Evolutionary conservation across 345 rosid genomes (phyloP), one percentile per base, ranked within the genome.

Genomic region (Moricandia moricandioides): DNA sequence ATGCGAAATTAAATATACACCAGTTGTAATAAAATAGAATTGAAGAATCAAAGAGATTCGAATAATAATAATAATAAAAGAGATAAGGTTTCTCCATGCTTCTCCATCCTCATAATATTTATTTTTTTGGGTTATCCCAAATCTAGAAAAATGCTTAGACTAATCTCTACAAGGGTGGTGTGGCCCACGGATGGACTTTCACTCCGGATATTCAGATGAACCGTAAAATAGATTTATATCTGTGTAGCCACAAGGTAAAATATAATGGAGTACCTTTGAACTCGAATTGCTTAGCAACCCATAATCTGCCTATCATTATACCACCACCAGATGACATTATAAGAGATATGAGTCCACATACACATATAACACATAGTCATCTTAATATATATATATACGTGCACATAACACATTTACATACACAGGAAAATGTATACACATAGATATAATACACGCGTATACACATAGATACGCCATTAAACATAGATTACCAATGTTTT

Each of bases 291-390:
- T n/a, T n/a, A n/a, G n/a, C n/a, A n/a, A n/a, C n/a, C n/a, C n/a
- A n/a, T n/a, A n/a, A n/a, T n/a, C n/a, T n/a, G n/a, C n/a, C n/a
- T n/a, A n/a, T n/a, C n/a, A n/a, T n/a, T n/a, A n/a, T n/a, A n/a
- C n/a, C n/a, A n/a, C n/a, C n/a, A n/a, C n/a, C 74, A 79, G 78
- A 66, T 78, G 77, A 64, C 81, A 78, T 71, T 65, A n/a, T n/a
- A 34, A 65, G 72, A 78, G 74, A 55, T 62, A 68, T 68, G 75
- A 71, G 49, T 27, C 75, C 74, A 69, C 58, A 67, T 61, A 10
- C 64, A 58, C 56, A 58, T 33, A 62, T 24, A 70, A 70, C 31
- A 21, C 24, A 21, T 21, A 21, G 24, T 21, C 24, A 21, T 21
- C 1, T 29, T 29, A 1, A 21, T 21, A 2, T 4, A 29, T 35